Percentiles rank a stretch among this genome's conserved stretches.
phyloP scores from a whole-genome alignment of 768 basidiomycete genomes.

The Tulasnella sp. region DNA sequence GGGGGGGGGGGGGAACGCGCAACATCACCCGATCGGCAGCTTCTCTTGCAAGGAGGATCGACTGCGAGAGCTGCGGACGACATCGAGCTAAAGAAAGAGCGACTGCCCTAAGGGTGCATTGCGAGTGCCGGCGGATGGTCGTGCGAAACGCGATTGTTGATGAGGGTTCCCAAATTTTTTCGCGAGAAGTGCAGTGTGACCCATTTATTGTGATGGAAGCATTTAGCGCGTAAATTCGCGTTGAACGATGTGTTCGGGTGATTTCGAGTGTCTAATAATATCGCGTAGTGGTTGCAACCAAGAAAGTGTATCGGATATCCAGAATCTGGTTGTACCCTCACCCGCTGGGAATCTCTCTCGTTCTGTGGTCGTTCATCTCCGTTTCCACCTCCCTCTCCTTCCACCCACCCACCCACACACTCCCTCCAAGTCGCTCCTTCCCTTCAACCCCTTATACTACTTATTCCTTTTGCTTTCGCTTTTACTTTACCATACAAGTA shows the following conservation, averaged over 20 bases:
- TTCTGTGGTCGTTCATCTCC: not conserved
- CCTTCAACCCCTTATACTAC: not conserved
- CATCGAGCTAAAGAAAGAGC: not conserved
- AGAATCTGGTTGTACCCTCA: not conserved
- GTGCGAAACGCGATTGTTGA: not conserved
- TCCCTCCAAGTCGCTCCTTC: not conserved
- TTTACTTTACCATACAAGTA: not conserved
- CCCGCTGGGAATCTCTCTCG: conserved; percentile 17
- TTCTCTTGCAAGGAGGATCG: not conserved
- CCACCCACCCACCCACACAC: not conserved
- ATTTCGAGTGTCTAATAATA: not conserved
- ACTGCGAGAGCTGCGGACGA: conserved; percentile 14
- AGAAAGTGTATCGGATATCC: not conserved
- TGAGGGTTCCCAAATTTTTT: conserved; percentile 4
- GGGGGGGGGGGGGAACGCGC: not conserved
- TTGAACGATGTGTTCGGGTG: not conserved
- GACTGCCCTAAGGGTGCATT: not conserved
- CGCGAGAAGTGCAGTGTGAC: not conserved
- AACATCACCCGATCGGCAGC: not conserved
- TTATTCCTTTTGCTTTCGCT: not conserved
- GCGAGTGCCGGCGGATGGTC: conserved; percentile 5
- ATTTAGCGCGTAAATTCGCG: not conserved
- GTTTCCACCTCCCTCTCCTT: not conserved
- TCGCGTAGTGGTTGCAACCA: not conserved
- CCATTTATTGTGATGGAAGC: not conserved